These are phyloP conservation scores for Melocanna baccifera DNA, from an alignment of 176 grass and related monocot genomes.

Conservation along the genomic window DNA sequence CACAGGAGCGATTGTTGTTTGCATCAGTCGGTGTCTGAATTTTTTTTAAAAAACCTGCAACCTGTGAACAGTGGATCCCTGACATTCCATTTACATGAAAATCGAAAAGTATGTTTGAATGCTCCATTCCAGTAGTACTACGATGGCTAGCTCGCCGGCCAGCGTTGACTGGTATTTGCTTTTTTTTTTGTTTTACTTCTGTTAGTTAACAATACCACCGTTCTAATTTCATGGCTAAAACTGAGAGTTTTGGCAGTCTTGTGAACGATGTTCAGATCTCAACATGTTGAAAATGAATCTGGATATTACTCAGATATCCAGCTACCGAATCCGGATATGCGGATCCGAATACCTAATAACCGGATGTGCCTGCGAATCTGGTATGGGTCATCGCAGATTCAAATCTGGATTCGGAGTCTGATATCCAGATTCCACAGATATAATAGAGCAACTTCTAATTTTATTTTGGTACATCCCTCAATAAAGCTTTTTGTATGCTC, in stretches of 20 bases:
- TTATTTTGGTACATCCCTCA: no score
- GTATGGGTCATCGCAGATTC: no score
- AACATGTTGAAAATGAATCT: no score
- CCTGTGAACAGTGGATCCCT: background rate
- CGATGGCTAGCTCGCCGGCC: background rate
- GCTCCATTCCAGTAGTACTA: background rate
- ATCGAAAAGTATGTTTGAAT: background rate
- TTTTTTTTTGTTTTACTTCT: no score
- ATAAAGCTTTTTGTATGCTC: no score
- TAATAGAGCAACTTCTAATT: no score
- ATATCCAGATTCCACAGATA: no score
- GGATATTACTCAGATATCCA: no score
- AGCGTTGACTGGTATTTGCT: background rate
- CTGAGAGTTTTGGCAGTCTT: background rate
- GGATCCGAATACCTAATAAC: no score
- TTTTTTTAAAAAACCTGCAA: background rate
- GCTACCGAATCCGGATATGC: no score
- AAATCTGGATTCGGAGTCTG: no score
- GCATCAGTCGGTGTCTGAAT: background rate
- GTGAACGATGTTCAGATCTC: background rate
- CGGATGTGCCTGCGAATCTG: no score
- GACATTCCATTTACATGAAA: conserved; percentile 14
- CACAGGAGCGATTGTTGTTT: background rate
- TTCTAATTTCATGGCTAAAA: background rate
- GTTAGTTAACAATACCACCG: background rate